Conservation (phyloP, 768 basidiomycete species). For the Paxillus involutus region DNA sequence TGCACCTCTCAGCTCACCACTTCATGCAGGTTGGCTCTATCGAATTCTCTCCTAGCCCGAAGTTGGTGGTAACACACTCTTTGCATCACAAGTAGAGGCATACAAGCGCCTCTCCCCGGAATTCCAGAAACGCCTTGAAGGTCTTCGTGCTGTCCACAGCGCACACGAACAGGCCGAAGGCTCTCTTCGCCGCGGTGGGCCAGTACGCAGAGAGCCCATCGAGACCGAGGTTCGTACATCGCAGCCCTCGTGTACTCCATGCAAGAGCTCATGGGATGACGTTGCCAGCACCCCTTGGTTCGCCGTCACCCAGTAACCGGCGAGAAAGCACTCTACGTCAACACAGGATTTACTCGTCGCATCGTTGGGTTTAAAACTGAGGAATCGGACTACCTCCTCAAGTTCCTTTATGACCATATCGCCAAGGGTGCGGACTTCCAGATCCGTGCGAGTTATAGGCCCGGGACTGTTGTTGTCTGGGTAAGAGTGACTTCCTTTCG, state of each 20-base stretch:
- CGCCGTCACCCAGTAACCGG: constrained; percentile 61
- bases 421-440: constrained; percentile 51
- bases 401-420: constrained; percentile 55
- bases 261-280: neutral
- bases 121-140: constrained; percentile 57
- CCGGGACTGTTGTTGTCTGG: constrained; percentile 60
- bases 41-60: constrained; percentile 25
- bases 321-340: constrained; percentile 61
- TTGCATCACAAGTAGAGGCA: constrained; percentile 57
- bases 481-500: constrained; percentile 26
- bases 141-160: constrained; percentile 55
- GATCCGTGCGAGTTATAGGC: constrained; percentile 47
- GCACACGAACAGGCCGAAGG: constrained; percentile 52
- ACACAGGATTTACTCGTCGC: constrained; percentile 51
- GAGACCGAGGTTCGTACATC: constrained; percentile 38
- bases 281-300: constrained; percentile 49
- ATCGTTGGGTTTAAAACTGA: constrained; percentile 57
- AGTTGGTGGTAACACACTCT: constrained; percentile 55
- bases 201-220: constrained; percentile 50
- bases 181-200: constrained; percentile 42
- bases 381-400: constrained; percentile 54
- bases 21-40: neutral
- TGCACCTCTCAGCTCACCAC: neutral
- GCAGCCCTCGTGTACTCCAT: neutral
- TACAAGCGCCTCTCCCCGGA: constrained; percentile 58